These are phyloP conservation scores for Crithidia brevicula DNA, from an alignment of 208 protist species.

Conservation along the genomic window DNA sequence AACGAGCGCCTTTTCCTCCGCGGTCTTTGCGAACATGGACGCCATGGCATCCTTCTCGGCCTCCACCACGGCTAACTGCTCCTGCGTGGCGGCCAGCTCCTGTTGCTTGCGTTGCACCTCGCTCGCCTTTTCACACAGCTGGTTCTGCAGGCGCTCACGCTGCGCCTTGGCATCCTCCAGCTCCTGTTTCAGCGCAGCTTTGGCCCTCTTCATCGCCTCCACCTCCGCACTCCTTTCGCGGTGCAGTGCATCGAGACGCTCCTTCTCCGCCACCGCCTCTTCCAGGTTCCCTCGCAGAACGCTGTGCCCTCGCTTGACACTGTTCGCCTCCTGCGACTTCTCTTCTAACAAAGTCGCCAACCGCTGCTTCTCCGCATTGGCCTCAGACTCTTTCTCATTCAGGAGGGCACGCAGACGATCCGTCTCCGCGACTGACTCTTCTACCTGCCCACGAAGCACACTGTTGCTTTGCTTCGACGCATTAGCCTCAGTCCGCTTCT, in stretches of 20 bases:
- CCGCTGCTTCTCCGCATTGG: not conserved
- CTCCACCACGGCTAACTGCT: not conserved
- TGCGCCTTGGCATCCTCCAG: not conserved
- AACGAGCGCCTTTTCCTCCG: constrained; percentile 4
- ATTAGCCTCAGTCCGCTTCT: constrained; percentile 1
- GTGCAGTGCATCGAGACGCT: not conserved
- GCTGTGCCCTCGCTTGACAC: not conserved
- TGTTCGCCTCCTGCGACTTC: not conserved
- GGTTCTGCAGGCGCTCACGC: not conserved
- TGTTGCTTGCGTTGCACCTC: too few relatives aligned
- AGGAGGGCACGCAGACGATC: not conserved
- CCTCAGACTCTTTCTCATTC: not conserved
- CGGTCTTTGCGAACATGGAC: not conserved
- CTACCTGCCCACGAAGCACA: not conserved
- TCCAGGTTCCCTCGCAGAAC: constrained; percentile 1
- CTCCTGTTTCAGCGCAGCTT: not conserved
- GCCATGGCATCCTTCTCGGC: constrained; percentile 8
- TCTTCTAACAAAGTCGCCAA: not conserved
- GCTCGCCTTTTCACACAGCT: too few relatives aligned
- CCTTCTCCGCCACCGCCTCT: constrained; percentile 7
- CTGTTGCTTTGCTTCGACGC: not conserved
- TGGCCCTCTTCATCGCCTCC: not conserved
- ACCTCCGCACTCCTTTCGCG: not conserved
- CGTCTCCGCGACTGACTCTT: not conserved
- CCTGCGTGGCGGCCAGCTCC: not conserved